Conservation (phyloP, 192 early-diverging fungal species). For the Umbelopsis sp. region DNA sequence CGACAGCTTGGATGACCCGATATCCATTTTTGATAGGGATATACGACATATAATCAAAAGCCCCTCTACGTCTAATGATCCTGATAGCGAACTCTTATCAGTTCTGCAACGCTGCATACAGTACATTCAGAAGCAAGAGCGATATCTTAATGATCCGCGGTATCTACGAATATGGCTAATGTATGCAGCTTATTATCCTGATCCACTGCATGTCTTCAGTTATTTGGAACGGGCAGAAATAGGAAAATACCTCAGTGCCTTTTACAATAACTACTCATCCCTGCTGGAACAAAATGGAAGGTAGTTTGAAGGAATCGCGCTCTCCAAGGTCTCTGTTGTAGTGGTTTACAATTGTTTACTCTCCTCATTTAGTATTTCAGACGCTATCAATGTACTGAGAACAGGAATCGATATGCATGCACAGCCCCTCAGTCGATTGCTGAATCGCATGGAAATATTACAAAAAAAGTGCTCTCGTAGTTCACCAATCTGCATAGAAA, state of each 20-base stretch:
- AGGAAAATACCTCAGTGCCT: not conserved
- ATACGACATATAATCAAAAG: not conserved
- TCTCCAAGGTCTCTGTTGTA: no score
- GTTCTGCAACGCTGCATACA: not conserved
- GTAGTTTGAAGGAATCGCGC: not conserved
- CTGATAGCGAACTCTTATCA: not conserved
- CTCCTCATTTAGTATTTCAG: not conserved
- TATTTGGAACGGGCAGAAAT: not conserved
- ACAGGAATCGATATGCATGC: not conserved
- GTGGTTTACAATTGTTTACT: no score
- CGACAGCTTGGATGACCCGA: constrained; percentile 8
- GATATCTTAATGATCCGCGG: constrained; percentile 12
- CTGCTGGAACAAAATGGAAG: not conserved
- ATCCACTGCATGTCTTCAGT: constrained; percentile 12
- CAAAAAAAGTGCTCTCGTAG: not conserved
- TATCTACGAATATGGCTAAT: constrained; percentile 22
- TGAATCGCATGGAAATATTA: not conserved
- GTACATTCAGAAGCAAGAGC: not conserved
- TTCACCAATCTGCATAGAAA: no score
- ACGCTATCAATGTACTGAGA: not conserved
- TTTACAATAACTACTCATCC: constrained; percentile 1
- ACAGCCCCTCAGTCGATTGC: not conserved
- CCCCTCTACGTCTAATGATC: not conserved
- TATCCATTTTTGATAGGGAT: not conserved
- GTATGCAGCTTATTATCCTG: not conserved